Conservation (phyloP, 371 early-diverging fungal genomes). For the Capillidium heterosporum region DNA sequence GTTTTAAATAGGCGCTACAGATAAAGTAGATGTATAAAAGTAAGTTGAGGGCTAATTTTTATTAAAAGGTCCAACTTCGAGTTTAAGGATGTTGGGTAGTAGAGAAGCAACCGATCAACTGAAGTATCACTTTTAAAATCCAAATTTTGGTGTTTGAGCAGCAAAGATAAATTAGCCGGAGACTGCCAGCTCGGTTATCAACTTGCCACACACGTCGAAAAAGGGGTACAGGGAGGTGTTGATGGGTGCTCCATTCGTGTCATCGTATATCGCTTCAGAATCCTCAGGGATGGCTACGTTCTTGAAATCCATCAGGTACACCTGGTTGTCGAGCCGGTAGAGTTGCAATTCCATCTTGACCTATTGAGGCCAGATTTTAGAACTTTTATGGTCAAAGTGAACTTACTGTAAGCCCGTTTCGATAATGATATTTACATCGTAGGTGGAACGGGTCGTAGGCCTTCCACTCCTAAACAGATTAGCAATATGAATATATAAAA, state of each 20-base stretch:
- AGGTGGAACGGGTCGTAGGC: conserved; percentile 70
- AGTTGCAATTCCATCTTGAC: conserved; percentile 89
- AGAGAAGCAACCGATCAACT: too few species aligned
- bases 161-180: conserved; percentile 16
- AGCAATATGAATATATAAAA: background rate
- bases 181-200: conserved; percentile 82
- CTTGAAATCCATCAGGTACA: conserved; percentile 88
- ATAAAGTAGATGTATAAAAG: too few species aligned
- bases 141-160: too few species aligned
- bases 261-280: background rate
- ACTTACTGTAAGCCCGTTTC: conserved; percentile 17
- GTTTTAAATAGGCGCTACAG: too few species aligned
- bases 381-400: too few species aligned
- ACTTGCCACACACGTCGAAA: conserved; percentile 80
- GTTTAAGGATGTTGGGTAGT: too few species aligned
- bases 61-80: too few species aligned
- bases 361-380: conserved; percentile 2
- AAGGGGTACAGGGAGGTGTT: conserved; percentile 56
- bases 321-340: conserved; percentile 71
- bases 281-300: conserved; percentile 23
- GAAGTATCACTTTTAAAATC: too few species aligned
- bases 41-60: too few species aligned
- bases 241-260: conserved; percentile 15
- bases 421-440: conserved; percentile 44
- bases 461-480: conserved; percentile 56